These are phyloP conservation scores for Knufia fluminis DNA, from an alignment of 2,329 filamentous ascomycete species.

Conservation along the genomic window DNA sequence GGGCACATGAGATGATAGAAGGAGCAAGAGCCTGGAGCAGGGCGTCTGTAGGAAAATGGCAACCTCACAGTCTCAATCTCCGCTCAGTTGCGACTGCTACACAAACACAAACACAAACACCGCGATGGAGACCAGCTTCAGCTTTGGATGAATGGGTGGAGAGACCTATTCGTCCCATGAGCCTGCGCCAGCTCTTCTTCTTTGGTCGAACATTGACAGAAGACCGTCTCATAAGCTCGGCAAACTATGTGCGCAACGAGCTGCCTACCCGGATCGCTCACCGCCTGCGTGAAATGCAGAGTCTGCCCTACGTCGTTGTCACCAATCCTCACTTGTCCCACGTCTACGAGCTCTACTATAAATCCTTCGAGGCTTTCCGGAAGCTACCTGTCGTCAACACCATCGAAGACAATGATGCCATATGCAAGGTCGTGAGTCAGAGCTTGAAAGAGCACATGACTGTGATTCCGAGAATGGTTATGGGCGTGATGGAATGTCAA, in stretches of 20 bases:
- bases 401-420: constrained; percentile 77
- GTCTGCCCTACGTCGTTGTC: constrained; percentile 87
- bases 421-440: constrained; percentile 70
- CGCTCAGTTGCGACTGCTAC: neutral
- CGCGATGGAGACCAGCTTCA: constrained; percentile 50
- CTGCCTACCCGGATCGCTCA: constrained; percentile 87
- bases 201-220: constrained; percentile 92
- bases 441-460: constrained; percentile 81
- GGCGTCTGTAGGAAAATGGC: neutral
- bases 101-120: constrained; percentile 28
- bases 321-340: constrained; percentile 90
- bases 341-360: constrained; percentile 94
- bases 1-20: constrained; percentile 8
- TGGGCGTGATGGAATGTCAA: constrained; percentile 86
- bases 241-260: constrained; percentile 95
- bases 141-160: constrained; percentile 72
- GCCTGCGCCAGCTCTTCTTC: constrained; percentile 89
- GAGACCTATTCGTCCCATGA: constrained; percentile 88
- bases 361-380: constrained; percentile 86
- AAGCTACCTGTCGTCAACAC: constrained; percentile 74
- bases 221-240: constrained; percentile 77
- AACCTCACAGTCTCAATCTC: too few species aligned
- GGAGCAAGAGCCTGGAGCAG: neutral
- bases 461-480: constrained; percentile 88
- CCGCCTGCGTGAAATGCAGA: constrained; percentile 93